Evolutionary conservation across 352 stramenopile genomes (phyloP).

Genomic region (Phytophthora ramorum): DNA sequence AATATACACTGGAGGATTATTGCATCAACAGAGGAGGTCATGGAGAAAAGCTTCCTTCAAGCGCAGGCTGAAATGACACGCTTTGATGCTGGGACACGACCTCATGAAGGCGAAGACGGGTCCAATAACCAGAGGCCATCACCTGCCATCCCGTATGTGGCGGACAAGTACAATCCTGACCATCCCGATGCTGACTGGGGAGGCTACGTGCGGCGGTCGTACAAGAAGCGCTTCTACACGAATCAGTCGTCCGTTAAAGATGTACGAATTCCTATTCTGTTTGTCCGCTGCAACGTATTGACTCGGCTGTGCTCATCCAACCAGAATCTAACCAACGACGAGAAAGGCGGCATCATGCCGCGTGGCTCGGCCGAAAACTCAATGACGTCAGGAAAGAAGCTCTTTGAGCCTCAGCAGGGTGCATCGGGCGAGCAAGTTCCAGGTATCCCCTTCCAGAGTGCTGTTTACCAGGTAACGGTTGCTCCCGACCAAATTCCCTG

Average conservation of each 20-base stretch:
- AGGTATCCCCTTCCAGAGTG: conserved; percentile 68
- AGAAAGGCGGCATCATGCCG: conserved; percentile 67
- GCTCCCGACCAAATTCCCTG: neutral
- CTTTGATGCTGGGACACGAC: conserved; percentile 32
- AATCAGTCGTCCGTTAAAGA: conserved; percentile 48
- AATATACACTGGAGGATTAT: neutral
- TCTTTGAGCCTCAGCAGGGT: conserved; percentile 64
- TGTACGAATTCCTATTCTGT: conserved; percentile 27
- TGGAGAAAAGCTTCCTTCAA: conserved; percentile 58
- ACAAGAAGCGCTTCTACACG: conserved; percentile 73
- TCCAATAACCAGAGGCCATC: conserved; percentile 26
- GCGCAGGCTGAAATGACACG: conserved; percentile 42
- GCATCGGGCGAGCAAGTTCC: conserved; percentile 44
- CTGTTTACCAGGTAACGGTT: conserved; percentile 62
- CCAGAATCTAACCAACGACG: conserved; percentile 62
- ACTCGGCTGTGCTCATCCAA: neutral
- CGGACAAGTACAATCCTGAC: conserved; percentile 77
- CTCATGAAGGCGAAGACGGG: neutral
- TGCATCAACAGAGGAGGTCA: conserved; percentile 13
- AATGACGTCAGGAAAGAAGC: conserved; percentile 48
- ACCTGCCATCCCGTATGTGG: conserved; percentile 51
- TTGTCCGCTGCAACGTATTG: neutral
- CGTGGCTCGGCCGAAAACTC: conserved; percentile 24
- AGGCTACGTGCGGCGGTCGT: conserved; percentile 63
- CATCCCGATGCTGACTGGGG: conserved; percentile 82